Base-by-base conservation (phyloP, 208 protist species). In the Leishmania martiniquensis region DNA sequence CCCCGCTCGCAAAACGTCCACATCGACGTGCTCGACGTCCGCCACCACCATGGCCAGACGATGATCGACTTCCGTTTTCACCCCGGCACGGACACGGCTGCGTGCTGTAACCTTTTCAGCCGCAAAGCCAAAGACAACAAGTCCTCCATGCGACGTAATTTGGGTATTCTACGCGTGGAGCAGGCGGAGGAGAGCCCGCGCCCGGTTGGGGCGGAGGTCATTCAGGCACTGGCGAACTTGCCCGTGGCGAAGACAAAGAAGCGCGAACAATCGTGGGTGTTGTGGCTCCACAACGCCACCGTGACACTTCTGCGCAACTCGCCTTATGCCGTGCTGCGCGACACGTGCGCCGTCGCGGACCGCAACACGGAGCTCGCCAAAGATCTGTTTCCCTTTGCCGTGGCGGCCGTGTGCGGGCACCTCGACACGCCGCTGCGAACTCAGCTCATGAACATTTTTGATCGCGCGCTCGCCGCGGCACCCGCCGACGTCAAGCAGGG, bases 241-340 rank as follows among this genome's bases (percentile, higher is more conserved):
- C 94, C 94, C 22, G 80, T 83, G 20, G 94, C 90, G 6, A 93
- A 94, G 72, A 92, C 86, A 32, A 91, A 90, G 65, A 95, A 95
- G 67, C 89, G 91, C n/a, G 94, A 97, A 82, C 92, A 96, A 81
- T 95, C 91, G 45, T 97, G 94, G 92, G 95, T 97, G 65, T 75
- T 89, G 37, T 97, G 94, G 92, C 72, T 97, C 34, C 92, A 97
- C 81, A 95, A 90, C 77, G 89, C 85, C 45, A 92, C 89, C 2
- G 86, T 96, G 51, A 72, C 82, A 59, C 87, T 97, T 60, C 73
- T 96, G 68, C 85, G 83, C 20, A 87, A 94, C 66, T 96, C 94
- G n/a, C 91, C 92, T n/a, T 94, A 93, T 77, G 81, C 86, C n/a
- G 75, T 90, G n/a, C 79, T 97, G 52, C 86, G 89, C 32, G 88